A percentile compares a stretch with the other conserved stretches of the same genome.
Evolutionary conservation across 345 rosid genomes (phyloP).

Genomic region (Euphorbia tirucalli): DNA sequence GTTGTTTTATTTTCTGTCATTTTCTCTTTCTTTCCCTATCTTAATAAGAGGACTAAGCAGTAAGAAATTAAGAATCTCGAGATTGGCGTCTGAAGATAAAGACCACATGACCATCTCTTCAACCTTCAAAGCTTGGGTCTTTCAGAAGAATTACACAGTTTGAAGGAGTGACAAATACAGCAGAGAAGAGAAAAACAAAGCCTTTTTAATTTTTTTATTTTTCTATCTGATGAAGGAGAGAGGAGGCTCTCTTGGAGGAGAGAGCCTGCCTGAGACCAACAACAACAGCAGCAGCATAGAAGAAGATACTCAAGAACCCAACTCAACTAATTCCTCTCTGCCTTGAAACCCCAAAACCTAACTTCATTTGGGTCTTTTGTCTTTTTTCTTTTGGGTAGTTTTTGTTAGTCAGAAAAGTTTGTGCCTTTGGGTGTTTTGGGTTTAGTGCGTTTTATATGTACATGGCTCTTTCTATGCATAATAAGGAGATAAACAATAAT

Average conservation of each 20-base stretch:
- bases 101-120: slow-evolving; percentile 16
- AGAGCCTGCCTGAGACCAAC: slow-evolving; percentile 53
- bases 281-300: no score
- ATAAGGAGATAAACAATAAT: slow-evolving; percentile 27
- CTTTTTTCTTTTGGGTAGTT: neutral
- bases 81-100: slow-evolving; percentile 44
- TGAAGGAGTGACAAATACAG: no score
- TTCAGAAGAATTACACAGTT: neutral
- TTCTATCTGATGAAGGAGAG: slow-evolving; percentile 39
- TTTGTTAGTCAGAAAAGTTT: neutral
- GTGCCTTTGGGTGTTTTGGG: neutral
- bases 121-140: neutral
- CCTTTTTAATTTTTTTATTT: neutral
- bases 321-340: neutral
- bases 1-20: slow-evolving; percentile 1
- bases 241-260: slow-evolving; percentile 60
- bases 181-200: neutral
- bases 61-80: slow-evolving; percentile 37
- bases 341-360: neutral
- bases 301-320: slow-evolving; percentile 28
- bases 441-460: neutral
- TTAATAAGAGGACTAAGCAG: neutral
- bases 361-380: slow-evolving; percentile 6
- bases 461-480: slow-evolving; percentile 48
- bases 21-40: neutral